Percentiles rank a stretch among this genome's conserved stretches.
phyloP scores from a whole-genome alignment of 148 eudicot genomes.

The Suaeda aralocaspica region DNA sequence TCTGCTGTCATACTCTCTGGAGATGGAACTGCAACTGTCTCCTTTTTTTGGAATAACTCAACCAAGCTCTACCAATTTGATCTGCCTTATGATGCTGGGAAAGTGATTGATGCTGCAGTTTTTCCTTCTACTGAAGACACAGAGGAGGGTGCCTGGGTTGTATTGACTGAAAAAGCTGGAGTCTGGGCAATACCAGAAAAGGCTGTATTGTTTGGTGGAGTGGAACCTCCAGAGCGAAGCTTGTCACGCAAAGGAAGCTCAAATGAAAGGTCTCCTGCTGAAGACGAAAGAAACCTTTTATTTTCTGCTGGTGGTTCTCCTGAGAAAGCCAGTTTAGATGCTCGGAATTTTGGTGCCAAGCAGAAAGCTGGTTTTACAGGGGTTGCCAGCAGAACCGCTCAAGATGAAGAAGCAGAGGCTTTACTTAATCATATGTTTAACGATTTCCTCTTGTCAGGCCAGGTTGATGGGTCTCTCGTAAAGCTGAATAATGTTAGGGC shows the following conservation, averaged over 20 bases:
- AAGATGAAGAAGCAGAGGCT: slow-evolving; percentile 91
- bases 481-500: slow-evolving; percentile 71
- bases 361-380: slow-evolving; percentile 46
- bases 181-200: slow-evolving; percentile 97
- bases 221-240: slow-evolving; percentile 95
- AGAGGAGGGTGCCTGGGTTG: slow-evolving; percentile 87
- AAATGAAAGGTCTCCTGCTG: slow-evolving; percentile 64
- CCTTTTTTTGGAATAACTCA: slow-evolving; percentile 61
- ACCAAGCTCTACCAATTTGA: slow-evolving; percentile 85
- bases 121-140: slow-evolving; percentile 68
- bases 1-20: slow-evolving; percentile 87
- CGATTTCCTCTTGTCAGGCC: slow-evolving; percentile 69
- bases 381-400: slow-evolving; percentile 56
- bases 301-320: slow-evolving; percentile 48
- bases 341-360: slow-evolving; percentile 47
- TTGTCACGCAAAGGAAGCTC: slow-evolving; percentile 95
- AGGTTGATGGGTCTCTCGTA: slow-evolving; percentile 58
- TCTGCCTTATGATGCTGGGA: slow-evolving; percentile 96
- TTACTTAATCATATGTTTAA: slow-evolving; percentile 65
- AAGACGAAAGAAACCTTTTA: slow-evolving; percentile 50
- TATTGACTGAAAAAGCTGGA: slow-evolving; percentile 96
- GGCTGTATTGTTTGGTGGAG: slow-evolving; percentile 90
- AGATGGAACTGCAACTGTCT: slow-evolving; percentile 94
- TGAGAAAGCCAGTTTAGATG: slow-evolving; percentile 53
- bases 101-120: slow-evolving; percentile 89